Base-by-base conservation (phyloP, 805 yeast genomes). In the Candida caryicola region DNA sequence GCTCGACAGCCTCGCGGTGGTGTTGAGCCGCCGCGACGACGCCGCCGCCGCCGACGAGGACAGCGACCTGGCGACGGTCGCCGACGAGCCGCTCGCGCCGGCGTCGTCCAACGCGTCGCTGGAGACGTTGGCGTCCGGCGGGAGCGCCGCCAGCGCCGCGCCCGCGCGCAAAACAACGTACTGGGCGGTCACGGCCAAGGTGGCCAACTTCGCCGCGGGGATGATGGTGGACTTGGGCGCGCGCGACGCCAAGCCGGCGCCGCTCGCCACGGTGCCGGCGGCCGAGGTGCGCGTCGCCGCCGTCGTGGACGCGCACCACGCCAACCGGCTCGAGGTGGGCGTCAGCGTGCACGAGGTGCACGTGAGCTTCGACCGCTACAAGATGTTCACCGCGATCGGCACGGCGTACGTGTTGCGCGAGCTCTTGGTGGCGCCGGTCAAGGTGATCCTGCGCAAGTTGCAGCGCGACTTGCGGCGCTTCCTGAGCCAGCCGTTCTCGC, bases 321-420 rank as follows among this genome's bases (percentile, higher is more conserved):
- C 34, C 12, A 42, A 46, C 15, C 39, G 39, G 17, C 39, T 56
- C 12, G 45, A 47, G 21, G 35, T 55, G 10, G 46, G 39, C 12
- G 23, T 42, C 3, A 32, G 37, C 10, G 16, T 52, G 3, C 52
- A 51, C 5, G 45, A 52, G 9, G 8, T 67, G 1, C 39, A 29
- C 6, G 48, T 52, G 4, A 31, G 34, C 12, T 45, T 57, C 21
- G 69, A 66, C 41, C 49, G 54, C n/a, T 60, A 54, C 36, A 60
- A 62, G 34, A 23, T 60, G 12, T 63, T 64, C 40, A 53, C 57
- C 1, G 30, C 62, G 0, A 37, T 69, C 17, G 72, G 74, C 2
- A 46, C 65, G 29, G 36, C 62, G 2, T 60, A 64, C 31, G 32
- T 65, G 17, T 35, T 68, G 16, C 50, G 49, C 19, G 62, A 63